Evolutionary conservation across 2,329 filamentous ascomycete species (phyloP), one percentile per base, ranked within the genome.

Genomic region (Neopestalotiopsis sp.): DNA sequence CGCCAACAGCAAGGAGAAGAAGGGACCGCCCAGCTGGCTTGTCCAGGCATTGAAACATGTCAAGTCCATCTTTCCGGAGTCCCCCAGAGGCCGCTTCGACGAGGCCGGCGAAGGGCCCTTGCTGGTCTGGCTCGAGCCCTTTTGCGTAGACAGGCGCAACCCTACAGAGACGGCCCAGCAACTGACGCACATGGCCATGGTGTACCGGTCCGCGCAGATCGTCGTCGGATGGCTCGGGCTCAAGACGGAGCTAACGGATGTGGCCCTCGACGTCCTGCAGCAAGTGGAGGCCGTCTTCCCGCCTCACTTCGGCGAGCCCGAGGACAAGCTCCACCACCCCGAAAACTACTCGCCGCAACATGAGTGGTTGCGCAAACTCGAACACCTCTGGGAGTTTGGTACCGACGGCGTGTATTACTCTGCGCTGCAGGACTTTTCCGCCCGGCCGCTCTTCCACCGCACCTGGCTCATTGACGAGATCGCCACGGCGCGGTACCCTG

Each of bases 381-480:
- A 72, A 4, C 71, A 77, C 68, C 68, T 77, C 62, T 78, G 75
- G 67, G 59, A 38, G 4, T 59, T 34, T 14, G 60, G 34, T 34
- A 17, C 20, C 4, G 64, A 67, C 40, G 65, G 49, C 45, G 52
- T 24, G 9, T 71, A 72, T 17, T 75, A 72, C 34, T 40, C 74
- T 3, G 75, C 74, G 69, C 71, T 73, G 67, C 68, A 72, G 9
- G 76, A 77, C 58, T 79, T 81, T 57, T 70, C 80, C 52, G 72
- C 68, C 40, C 74, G 79, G 4, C 73, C 75, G 2, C 80, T 78
- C 66, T 81, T 81, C 65, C 75, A 78, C 38, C 77, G 79, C 6
- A 76, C 74, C 1, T 81, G 79, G 79, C 80, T 81, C 60, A 72
- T 81, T 1, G 79, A 79, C 60, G 79, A 81, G 69, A 74, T 81